Base-by-base conservation (phyloP, 2,329 filamentous ascomycete species). In the Zasmidium citrigriseum region DNA sequence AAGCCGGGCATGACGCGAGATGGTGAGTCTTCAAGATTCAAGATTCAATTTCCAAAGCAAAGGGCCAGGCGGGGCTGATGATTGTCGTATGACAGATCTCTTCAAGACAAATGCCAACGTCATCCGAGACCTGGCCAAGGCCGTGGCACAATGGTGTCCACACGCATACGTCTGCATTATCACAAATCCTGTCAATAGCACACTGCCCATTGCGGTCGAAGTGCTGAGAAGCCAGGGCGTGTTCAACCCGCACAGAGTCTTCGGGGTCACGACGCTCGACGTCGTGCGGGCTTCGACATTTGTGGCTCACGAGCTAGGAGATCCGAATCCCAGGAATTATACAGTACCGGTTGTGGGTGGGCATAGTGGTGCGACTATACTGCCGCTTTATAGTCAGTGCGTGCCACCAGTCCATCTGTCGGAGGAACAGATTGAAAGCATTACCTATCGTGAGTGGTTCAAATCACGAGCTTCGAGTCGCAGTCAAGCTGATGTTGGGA, bases 81-180 rank as follows among this genome's bases (percentile, higher is more conserved):
- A n/a, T n/a, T n/a, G n/a, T n/a, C n/a, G n/a, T n/a, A n/a, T n/a
- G n/a, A 29, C 27, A 29, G 27, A 98, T 76, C 91, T 99, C 59
- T 99, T 99, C 89, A 97, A 97, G 82, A 96, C 96, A 84, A 99
- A 99, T 78, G 95, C 95, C 61, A 91, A 93, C 71, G 99, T 99
- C 73, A 95, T 99, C 74, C 91, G 95, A 81, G 92, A 91, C 69
- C 85, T 99, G 68, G 88, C 96, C 70, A 89, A 96, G 83, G 88
- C 90, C 54, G 86, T 91, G 70, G 92, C 93, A 69, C 88, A 97
- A 75, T 86, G 89, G 73, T 88, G 88, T 75, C 95, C 95, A 75
- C 95, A 97, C 77, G 95, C 95, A 55, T 96, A 89, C 81, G 87
- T 96, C 76, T 87, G 98, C 66, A 88, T 99, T 82, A 99, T 99